Base-by-base conservation (phyloP, 1,284 basidiomycete genomes). In the Ustilago crameri region DNA sequence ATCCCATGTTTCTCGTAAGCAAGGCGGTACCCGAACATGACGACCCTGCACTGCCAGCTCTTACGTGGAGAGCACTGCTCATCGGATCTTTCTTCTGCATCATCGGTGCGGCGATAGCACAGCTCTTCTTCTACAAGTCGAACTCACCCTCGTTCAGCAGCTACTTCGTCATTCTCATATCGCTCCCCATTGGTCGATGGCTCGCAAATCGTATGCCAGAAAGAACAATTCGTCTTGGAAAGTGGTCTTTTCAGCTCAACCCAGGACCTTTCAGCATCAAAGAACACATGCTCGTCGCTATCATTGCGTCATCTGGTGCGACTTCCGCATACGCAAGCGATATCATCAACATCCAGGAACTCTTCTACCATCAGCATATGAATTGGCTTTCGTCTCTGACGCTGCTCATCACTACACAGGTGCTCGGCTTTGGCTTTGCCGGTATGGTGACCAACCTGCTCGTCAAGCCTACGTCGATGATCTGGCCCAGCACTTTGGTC, bases 151-250 rank as follows among this genome's bases (percentile, higher is more conserved):
- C 81, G 1, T 87, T 87, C 78, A 86, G 85, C 34, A 82, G 81
- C 22, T 88, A 87, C 82, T 87, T 88, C 78, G 86, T 88, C 65
- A 86, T 88, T 48, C 82, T 88, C 20, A 71, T 85, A 41, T 80
- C 82, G 17, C 84, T 86, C 27, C 86, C 86, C 0, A 75, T 87
- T 4, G 86, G 86, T 0, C 82, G 81, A 40, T 83, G 78, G 66
- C 72, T 85, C 1, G 84, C 84, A 1, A 78, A 83, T 24, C 59
- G 64, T 0, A 43, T 81, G 10, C 79, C 81, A 2, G 71, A 75
- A 26, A 38, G 82, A 5, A 68, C 84, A 9, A 52, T 85, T 15
- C 80, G 82, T 7, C 3, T 82, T 15, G 54, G 71, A 45, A 74
- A 73, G 23, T 75, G 54, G 60, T 62, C 57, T 10, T 72, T 85